Base-by-base conservation (phyloP, 305 asterid species). In the Fraxinus platypoda region DNA sequence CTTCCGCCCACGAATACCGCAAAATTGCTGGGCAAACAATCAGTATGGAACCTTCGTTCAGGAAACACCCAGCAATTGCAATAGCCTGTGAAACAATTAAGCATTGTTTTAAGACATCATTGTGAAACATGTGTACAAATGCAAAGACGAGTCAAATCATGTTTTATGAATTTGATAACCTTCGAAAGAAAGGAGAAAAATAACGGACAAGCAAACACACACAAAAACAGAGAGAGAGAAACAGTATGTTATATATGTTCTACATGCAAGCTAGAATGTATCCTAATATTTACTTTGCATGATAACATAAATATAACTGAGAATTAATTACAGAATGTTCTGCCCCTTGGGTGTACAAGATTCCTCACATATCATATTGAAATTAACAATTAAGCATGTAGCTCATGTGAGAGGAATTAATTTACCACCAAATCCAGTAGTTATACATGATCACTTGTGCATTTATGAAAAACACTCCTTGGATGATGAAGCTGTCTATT, bases 21-120 rank as follows among this genome's bases (percentile, higher is more conserved):
- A 95, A 89, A 81, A 95, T 95, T 77, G 99, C 99, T 81, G 99
- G 99, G 84, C 99, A 95, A 78, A 95, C 97, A 80, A 95, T 92
- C 84, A 95, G 98, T 83, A 90, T 87, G 81, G 97, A 88, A 85
- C 99, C 99, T 82, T 94, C 97, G 80, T 92, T 88, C 92, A 81
- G 81, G 88, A 93, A 95, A 88, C 96, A 95, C 75, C 93, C 89
- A 43, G 98, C 98, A 83, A 95, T 86, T 78, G 95, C 88, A 85
- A 95, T 93, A 78, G 98, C 98, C 99, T 95, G 88, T 19, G n/a
- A 62, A 90, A 89, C 79, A 80, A 79, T 73, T 84, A 87, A 78
- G 76, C 41, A 59, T n/a, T 38, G 25, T 54, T 76, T 68, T 13
- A 66, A 82, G 35, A 77, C 3, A 83, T 41, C 49, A 77, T 80